Conservation (phyloP, 2,329 filamentous ascomycete species). For the Aureobasidium musti region DNA sequence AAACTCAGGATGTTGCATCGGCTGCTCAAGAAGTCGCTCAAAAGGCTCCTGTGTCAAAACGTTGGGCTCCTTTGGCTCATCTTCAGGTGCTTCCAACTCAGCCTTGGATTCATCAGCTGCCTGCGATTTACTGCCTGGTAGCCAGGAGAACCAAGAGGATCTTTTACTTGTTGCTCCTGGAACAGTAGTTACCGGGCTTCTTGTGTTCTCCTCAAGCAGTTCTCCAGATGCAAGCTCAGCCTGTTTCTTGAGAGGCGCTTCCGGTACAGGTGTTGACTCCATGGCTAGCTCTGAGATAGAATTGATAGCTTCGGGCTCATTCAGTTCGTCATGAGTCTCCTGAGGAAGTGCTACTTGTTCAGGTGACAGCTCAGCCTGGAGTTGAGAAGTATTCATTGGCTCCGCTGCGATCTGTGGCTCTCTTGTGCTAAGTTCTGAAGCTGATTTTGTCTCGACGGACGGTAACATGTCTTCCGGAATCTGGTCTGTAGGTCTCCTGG, state of each 20-base stretch:
- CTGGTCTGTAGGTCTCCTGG: too few relatives aligned
- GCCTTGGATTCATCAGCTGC: neutral
- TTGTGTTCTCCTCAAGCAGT: neutral
- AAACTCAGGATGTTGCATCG: neutral
- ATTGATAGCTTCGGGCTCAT: neutral
- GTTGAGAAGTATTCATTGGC: neutral
- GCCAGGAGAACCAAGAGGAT: constrained; percentile 23
- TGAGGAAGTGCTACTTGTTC: constrained; percentile 1
- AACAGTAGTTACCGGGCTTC: too few relatives aligned
- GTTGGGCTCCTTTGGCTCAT: neutral
- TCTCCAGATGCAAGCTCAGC: neutral
- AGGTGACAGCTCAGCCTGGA: neutral
- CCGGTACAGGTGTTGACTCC: neutral
- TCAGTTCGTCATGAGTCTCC: neutral
- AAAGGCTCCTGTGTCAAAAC: constrained; percentile 12
- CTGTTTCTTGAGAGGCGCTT: neutral
- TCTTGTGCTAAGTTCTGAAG: too few relatives aligned
- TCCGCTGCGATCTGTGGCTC: neutral
- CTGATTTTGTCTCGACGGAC: neutral
- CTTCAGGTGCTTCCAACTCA: neutral
- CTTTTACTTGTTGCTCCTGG: neutral
- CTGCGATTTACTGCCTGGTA: constrained; percentile 9
- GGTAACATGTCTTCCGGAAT: neutral
- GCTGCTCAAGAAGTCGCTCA: constrained; percentile 15
- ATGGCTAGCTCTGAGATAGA: neutral